A percentile compares a stretch with the other conserved stretches of the same genome.
phyloP scores from a whole-genome alignment of 306 rosid species.

The Dalbergia oliveri region DNA sequence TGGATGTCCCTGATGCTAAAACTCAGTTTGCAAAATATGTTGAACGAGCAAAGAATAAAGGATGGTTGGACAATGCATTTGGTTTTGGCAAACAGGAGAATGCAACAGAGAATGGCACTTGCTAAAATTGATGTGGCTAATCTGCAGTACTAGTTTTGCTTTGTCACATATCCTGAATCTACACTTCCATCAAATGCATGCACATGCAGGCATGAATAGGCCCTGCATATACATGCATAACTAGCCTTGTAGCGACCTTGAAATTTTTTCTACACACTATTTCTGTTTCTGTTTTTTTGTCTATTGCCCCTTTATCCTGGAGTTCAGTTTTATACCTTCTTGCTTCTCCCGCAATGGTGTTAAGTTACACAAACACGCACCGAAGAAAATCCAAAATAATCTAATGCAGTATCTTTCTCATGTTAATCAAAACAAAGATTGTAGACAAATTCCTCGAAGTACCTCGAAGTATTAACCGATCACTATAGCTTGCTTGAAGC shows the following conservation, averaged over 20 bases:
- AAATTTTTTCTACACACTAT: constrained; percentile 4
- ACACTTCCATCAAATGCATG: constrained; percentile 15
- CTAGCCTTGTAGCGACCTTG: constrained; percentile 4
- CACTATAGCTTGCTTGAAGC: background rate
- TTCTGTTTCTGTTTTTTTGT: background rate
- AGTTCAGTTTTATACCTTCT: too few relatives aligned
- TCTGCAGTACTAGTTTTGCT: constrained; percentile 13
- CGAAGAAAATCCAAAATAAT: background rate
- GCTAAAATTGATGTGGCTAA: too few relatives aligned
- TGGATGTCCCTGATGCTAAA: constrained; percentile 81
- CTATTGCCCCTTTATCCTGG: background rate
- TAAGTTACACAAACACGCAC: background rate
- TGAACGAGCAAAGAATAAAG: constrained; percentile 60
- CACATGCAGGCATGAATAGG: constrained; percentile 16
- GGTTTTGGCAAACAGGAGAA: constrained; percentile 48
- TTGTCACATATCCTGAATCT: constrained; percentile 22
- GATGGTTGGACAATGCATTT: constrained; percentile 75
- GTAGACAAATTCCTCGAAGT: constrained; percentile 2
- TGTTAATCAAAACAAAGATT: too few relatives aligned
- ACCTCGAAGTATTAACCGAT: constrained; percentile 23
- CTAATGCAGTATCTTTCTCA: background rate
- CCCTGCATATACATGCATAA: constrained; percentile 22
- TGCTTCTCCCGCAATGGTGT: too few relatives aligned
- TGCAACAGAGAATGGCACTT: constrained; percentile 53
- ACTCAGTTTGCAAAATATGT: constrained; percentile 59